Evolutionary conservation across 768 basidiomycete genomes (phyloP), one percentile per base, ranked within the genome.

Genomic region (Collybia sp.): DNA sequence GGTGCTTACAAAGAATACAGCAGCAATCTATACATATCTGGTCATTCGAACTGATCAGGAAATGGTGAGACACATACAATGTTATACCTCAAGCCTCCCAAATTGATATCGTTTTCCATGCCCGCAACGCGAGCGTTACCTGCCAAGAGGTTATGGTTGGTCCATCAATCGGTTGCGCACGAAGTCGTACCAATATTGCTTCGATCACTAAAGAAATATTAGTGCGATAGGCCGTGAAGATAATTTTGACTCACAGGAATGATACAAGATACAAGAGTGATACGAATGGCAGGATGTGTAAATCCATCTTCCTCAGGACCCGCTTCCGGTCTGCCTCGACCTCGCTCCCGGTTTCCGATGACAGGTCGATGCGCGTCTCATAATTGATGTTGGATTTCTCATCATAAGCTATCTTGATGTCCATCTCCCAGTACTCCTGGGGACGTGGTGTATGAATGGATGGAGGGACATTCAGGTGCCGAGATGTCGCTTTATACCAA

Each of bases 261-360:
- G 71, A 74, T 42, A 73, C 59, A 34, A 76, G 58, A 46, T 73
- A 75, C 9, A 76, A 54, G 31, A 73, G 46, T 5, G 71, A 72
- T 32, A 75, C 65, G 40, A 75, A 62, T 6, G 73, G 72, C 40
- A 76, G 51, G 17, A 76, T 51, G 48, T 75, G 71, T 48, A 59
- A 56, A 50, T 76, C 74, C 25, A 76, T 51, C 53, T 75, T 76
- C 18, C 71, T 61, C 38, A 75, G 49, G 13, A 67, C 54, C 34
- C 56, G 54, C 44, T 55, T 47, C 43, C 50, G 46, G 43, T 64
- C 58, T 18, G 20, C 52, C 42, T 64, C 62, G 42, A 46, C 31
- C 46, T 46, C 30, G 33, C 18, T 18, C 44, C 46, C n/a, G 45
- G 43, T 9, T 47, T 39, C 15, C 30, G 30, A 11, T 33, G 43